phyloP scores from a whole-genome alignment of 371 early-diverging fungal genomes.

The Haplosporangium sp. region DNA sequence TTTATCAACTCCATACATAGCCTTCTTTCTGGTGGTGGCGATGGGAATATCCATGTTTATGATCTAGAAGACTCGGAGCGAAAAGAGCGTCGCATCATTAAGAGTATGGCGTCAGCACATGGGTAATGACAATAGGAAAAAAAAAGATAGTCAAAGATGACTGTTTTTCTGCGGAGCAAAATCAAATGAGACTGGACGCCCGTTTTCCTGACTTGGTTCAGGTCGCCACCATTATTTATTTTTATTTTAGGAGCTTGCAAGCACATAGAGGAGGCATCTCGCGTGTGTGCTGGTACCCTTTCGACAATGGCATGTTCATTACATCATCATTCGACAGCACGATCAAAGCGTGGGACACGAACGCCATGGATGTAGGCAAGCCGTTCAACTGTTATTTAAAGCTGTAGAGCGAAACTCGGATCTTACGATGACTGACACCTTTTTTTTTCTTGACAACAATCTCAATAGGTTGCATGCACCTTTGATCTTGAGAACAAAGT shows the following conservation, averaged over 20 bases:
- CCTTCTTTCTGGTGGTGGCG: conserved; percentile 75
- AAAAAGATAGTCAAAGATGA: background rate
- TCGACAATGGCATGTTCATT: conserved; percentile 88
- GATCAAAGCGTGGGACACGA: conserved; percentile 89
- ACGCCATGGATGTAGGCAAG: conserved; percentile 68
- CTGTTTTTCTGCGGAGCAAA: background rate
- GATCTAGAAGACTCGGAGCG: conserved; percentile 66
- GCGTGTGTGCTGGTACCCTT: conserved; percentile 85
- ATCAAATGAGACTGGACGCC: background rate
- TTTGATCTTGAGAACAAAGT: conserved; percentile 77
- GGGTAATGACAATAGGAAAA: conserved; percentile 49
- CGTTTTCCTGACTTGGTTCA: background rate
- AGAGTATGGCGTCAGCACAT: conserved; percentile 60
- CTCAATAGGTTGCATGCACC: conserved; percentile 65
- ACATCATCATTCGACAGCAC: conserved; percentile 85
- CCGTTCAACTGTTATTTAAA: too few species aligned
- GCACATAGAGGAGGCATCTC: conserved; percentile 78
- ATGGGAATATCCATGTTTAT: conserved; percentile 75
- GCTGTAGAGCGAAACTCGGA: too few species aligned
- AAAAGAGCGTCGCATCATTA: conserved; percentile 55
- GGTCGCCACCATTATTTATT: conserved; percentile 23
- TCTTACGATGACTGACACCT: too few species aligned
- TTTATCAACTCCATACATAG: conserved; percentile 37
- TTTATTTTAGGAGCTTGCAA: conserved; percentile 42
- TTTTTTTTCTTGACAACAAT: too few species aligned